Base-by-base conservation (phyloP, 768 basidiomycete genomes). In the Mycena indigotica region DNA sequence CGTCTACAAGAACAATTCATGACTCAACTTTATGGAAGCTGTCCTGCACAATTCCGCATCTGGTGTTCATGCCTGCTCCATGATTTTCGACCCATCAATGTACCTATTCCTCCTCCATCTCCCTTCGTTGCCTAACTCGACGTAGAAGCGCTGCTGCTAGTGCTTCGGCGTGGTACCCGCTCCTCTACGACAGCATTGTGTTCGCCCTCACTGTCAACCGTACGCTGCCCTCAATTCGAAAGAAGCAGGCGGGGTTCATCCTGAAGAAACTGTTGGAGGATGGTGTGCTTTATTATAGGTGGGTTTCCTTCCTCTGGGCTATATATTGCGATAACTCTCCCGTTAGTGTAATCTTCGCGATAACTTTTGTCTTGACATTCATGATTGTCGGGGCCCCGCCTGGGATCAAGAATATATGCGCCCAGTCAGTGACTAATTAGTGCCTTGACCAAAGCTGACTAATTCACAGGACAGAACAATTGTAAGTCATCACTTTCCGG, bases 1-100 rank as follows among this genome's bases (percentile, higher is more conserved):
- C 24, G 35, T 32, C 38, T 24, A 26, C 17, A 2, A 13, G n/a
- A 35, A 13, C 5, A 5, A 4, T 39, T 5, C 10, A 39, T 4
- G 26, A 21, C 30, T 8, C 16, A 35, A 6, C 2, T 16, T 10
- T 0, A 52, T 52, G 38, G 19, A 40, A 63, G 58, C 54, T 28
- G 58, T 58, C 10, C 16, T 58, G 50, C 65, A 56, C 38, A 61
- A 63, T 51, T 44, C 10, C 26, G 41, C 17, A 3, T 61, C 57
- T 40, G 55, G 55, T 32, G 54, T 64, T 51, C 64, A 56, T 23
- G 75, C 72, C 2, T 77, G 76, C 57, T 73, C 72, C 24, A 74
- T 76, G 75, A 70, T 76, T n/a, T 70, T 75, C 44, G 66, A 67
- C 45, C 58, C 64, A 17, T 46, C 41, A 4, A 58, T 71, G 71